These are phyloP conservation scores for Thalassiosira exigua DNA, from an alignment of 352 stramenopile species.

Conservation along the genomic window DNA sequence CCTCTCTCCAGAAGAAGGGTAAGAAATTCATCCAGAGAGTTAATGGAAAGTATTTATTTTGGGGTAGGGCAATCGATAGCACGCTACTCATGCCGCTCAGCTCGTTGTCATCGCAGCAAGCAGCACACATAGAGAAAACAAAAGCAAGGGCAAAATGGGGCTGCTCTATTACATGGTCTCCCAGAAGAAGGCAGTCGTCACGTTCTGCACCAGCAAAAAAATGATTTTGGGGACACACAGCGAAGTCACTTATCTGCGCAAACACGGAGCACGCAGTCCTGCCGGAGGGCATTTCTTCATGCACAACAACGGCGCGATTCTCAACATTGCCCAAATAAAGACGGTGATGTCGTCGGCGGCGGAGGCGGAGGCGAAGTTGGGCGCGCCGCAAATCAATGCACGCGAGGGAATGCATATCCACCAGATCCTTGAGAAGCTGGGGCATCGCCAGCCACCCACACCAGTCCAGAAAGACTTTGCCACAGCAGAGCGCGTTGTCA, in stretches of 20 bases:
- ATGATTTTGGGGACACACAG: constrained; percentile 45
- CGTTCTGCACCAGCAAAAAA: constrained; percentile 16
- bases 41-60: constrained; percentile 36
- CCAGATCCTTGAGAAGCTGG: constrained; percentile 45
- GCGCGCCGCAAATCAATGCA: constrained; percentile 40
- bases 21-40: constrained; percentile 33
- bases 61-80: constrained; percentile 24
- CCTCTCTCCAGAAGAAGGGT: too few species aligned
- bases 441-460: constrained; percentile 28
- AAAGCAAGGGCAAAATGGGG: not conserved
- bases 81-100: constrained; percentile 50
- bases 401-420: constrained; percentile 32
- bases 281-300: constrained; percentile 32
- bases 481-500: too few species aligned
- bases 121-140: constrained; percentile 1
- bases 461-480: constrained; percentile 48
- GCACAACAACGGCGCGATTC: too few species aligned
- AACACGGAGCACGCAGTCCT: constrained; percentile 20
- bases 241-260: constrained; percentile 40
- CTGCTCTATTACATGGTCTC: constrained; percentile 35
- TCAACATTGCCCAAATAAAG: too few species aligned
- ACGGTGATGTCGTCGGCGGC: constrained; percentile 46
- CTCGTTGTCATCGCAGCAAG: constrained; percentile 13
- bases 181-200: constrained; percentile 33
- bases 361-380: constrained; percentile 56